Base-by-base conservation (phyloP, 805 yeast genomes). In the Wickerhamiella brachini region DNA sequence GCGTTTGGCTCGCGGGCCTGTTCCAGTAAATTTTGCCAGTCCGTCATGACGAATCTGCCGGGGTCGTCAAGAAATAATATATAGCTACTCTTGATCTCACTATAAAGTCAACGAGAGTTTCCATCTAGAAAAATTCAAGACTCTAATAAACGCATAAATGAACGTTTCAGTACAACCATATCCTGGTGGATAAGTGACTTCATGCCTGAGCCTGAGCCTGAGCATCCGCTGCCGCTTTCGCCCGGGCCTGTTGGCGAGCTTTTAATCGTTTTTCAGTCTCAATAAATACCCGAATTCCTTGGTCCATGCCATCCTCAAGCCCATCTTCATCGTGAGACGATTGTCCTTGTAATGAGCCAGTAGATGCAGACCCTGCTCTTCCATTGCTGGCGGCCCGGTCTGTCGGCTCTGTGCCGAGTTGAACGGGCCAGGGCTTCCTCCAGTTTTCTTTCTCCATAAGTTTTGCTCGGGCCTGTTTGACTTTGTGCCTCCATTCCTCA, bases 211-310 rank as follows among this genome's bases (percentile, higher is more conserved):
- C 43, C 12, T 38, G 43, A 3, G 43, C 22, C 20, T 17, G 12
- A 5, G 9, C 21, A 13, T 9, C 43, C 9, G 20, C 46, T 34
- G 46, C 46, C 20, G 17, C 13, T 17, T 17, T 6, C 20, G 39
- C 31, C 53, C 48, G 26, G 41, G 41, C 41, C 9, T 15, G 20
- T 15, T 37, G 41, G 41, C 41, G 41, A 17, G 50, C 54, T 5
- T 69, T 46, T 62, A 84, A 67, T 61, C 71, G 71, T 67, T 79
- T 79, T 65, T 89, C 97, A 49, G 87, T 78, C 57, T 83, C 83
- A 1, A 95, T 87, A 71, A 89, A 90, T 5, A 79, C 96, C 53
- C 78, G 74, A 57, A 90, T 79, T 21, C 83, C 79, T 13, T 82
- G 72, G 8, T 95, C 95, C 50, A 89, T 81, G 26, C 26, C 26